A percentile compares a stretch with the other conserved stretches of the same genome.
Conservation (phyloP, 2,329 filamentous ascomycete species). For the Curvularia verruculosa region DNA sequence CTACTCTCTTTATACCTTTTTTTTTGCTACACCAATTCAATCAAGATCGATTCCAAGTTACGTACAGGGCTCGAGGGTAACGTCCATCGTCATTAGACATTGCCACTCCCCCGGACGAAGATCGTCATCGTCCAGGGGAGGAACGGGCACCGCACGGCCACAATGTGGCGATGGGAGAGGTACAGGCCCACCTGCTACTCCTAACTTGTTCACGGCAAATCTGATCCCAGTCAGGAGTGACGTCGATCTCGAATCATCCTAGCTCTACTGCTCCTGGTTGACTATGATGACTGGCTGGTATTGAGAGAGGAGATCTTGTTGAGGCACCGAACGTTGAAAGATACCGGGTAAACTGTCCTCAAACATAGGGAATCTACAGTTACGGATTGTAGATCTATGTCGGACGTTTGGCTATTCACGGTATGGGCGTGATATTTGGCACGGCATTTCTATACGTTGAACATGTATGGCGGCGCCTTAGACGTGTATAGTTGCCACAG, state of each 20-base stretch:
- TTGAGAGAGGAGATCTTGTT: constrained; percentile 21
- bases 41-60: constrained; percentile 15
- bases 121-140: constrained; percentile 38
- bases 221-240: constrained; percentile 23
- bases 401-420: constrained; percentile 27
- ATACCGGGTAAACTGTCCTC: constrained; percentile 27
- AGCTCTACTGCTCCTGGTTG: constrained; percentile 29
- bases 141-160: constrained; percentile 13
- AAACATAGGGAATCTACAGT: constrained; percentile 4
- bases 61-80: constrained; percentile 6
- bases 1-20: constrained; percentile 43
- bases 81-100: constrained; percentile 11
- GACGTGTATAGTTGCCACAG: constrained; percentile 12
- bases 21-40: constrained; percentile 6
- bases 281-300: constrained; percentile 26
- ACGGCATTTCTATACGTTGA: constrained; percentile 7
- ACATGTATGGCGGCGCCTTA: constrained; percentile 16
- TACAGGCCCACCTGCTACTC: constrained; percentile 26
- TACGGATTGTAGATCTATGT: constrained; percentile 33
- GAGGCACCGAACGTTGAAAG: constrained; percentile 32
- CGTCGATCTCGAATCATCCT: constrained; percentile 39
- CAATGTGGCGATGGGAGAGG: constrained; percentile 20
- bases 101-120: not conserved
- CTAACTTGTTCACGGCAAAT: constrained; percentile 16
- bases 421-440: constrained; percentile 28